Evolutionary conservation across 1,284 basidiomycete genomes (phyloP).

Genomic region (Mycena citricolor): DNA sequence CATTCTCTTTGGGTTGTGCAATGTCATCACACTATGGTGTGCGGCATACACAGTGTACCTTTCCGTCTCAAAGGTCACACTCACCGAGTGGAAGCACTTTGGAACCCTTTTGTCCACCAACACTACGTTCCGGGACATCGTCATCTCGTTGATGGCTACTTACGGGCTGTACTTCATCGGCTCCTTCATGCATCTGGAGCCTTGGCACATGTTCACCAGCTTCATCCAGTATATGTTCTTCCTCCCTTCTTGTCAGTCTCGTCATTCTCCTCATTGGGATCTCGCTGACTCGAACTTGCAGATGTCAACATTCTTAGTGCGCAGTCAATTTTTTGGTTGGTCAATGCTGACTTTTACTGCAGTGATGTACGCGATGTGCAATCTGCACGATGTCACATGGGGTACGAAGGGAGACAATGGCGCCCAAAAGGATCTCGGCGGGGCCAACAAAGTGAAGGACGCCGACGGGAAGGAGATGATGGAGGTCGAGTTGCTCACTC

Average conservation of each 20-base stretch:
- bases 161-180: constrained; percentile 88
- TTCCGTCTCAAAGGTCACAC: constrained; percentile 67
- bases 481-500: constrained; percentile 82
- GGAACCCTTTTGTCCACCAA: constrained; percentile 62
- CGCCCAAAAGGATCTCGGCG: constrained; percentile 80
- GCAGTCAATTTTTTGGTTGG: too few species aligned
- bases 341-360: constrained; percentile 9
- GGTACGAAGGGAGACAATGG: constrained; percentile 91
- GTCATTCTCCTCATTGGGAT: constrained; percentile 7
- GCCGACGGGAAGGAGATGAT: constrained; percentile 83
- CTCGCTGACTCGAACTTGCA: constrained; percentile 30
- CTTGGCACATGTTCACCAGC: constrained; percentile 93
- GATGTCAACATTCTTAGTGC: constrained; percentile 89
- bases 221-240: constrained; percentile 86
- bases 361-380: constrained; percentile 92
- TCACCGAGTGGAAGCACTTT: constrained; percentile 73
- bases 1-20: constrained; percentile 73
- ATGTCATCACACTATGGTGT: constrained; percentile 82
- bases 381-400: constrained; percentile 87
- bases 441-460: constrained; percentile 83
- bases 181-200: constrained; percentile 85
- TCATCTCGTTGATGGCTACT: constrained; percentile 78
- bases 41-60: constrained; percentile 86
- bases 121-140: constrained; percentile 76
- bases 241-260: constrained; percentile 66